phyloP scores from a whole-genome alignment of 257 asterid genomes.

The Asclepias syriaca region DNA sequence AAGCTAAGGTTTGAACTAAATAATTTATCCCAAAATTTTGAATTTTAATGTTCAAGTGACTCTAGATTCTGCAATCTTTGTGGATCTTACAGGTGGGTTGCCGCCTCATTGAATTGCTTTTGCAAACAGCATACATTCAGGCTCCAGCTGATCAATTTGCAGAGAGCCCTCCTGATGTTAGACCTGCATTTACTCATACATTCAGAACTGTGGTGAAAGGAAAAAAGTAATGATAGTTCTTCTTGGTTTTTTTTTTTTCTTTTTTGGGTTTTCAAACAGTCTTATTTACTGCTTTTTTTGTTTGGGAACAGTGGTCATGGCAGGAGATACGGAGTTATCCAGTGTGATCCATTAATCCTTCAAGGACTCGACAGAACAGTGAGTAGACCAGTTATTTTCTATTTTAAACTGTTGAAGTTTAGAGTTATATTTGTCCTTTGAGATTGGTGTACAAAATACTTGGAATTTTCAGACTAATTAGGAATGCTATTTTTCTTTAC shows the following conservation, averaged over 20 bases:
- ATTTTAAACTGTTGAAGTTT: background rate
- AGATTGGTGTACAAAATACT: background rate
- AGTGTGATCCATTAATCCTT: constrained; percentile 73
- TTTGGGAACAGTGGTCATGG: constrained; percentile 38
- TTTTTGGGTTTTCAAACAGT: constrained; percentile 10
- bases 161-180: constrained; percentile 76
- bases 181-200: constrained; percentile 90
- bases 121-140: constrained; percentile 86
- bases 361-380: constrained; percentile 90
- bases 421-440: background rate
- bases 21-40: constrained; percentile 6
- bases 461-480: background rate
- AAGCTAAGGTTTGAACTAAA: constrained; percentile 63
- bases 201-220: constrained; percentile 47
- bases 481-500: background rate
- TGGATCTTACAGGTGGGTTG: constrained; percentile 69
- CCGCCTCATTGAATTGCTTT: constrained; percentile 72
- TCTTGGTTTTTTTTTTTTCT: background rate
- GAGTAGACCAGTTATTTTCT: constrained; percentile 24
- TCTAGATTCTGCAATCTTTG: constrained; percentile 6
- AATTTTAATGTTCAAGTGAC: constrained; percentile 6
- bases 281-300: constrained; percentile 24
- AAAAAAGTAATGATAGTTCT: constrained; percentile 33
- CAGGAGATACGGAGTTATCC: constrained; percentile 81
- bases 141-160: constrained; percentile 53